Conservation (phyloP, 2,329 filamentous ascomycete species). For the Pseudovirgaria hyperparasitica region DNA sequence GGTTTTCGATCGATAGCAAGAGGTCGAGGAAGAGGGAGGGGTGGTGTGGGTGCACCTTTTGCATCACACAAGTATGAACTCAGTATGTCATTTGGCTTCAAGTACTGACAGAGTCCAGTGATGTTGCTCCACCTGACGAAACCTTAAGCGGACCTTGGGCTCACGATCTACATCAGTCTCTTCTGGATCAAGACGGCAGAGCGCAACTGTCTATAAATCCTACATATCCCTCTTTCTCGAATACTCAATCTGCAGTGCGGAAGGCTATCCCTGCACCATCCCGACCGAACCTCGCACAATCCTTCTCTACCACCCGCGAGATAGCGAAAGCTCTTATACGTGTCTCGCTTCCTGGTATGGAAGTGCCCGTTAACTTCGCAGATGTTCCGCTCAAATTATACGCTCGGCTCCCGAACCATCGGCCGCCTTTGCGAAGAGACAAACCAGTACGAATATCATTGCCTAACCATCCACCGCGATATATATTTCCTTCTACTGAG, state of each 20-base stretch:
- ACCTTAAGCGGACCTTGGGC: constrained; percentile 68
- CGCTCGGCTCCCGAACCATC: constrained; percentile 86
- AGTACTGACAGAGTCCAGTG: constrained; percentile 24
- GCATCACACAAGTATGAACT: constrained; percentile 48
- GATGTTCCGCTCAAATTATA: constrained; percentile 78
- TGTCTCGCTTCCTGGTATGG: constrained; percentile 67
- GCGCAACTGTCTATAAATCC: constrained; percentile 8
- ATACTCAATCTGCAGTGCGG: constrained; percentile 11
- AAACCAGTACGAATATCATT: constrained; percentile 93
- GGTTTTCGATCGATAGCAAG: constrained; percentile 62
- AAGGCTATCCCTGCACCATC: constrained; percentile 6
- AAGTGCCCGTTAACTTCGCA: constrained; percentile 55
- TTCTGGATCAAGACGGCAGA: constrained; percentile 25
- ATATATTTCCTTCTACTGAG: constrained; percentile 82
- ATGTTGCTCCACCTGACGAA: constrained; percentile 29
- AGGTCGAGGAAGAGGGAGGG: constrained; percentile 50
- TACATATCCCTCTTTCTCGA: constrained; percentile 10
- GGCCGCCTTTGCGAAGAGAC: constrained; percentile 84
- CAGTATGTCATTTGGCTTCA: neutral
- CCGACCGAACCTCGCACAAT: constrained; percentile 10
- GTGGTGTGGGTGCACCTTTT: constrained; percentile 41
- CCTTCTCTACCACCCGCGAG: constrained; percentile 69
- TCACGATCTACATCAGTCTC: constrained; percentile 81
- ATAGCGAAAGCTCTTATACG: constrained; percentile 78
- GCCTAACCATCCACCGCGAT: constrained; percentile 64